Evolutionary conservation across 2,329 filamentous ascomycete species (phyloP).

Genomic region (Fusarium hainanense): DNA sequence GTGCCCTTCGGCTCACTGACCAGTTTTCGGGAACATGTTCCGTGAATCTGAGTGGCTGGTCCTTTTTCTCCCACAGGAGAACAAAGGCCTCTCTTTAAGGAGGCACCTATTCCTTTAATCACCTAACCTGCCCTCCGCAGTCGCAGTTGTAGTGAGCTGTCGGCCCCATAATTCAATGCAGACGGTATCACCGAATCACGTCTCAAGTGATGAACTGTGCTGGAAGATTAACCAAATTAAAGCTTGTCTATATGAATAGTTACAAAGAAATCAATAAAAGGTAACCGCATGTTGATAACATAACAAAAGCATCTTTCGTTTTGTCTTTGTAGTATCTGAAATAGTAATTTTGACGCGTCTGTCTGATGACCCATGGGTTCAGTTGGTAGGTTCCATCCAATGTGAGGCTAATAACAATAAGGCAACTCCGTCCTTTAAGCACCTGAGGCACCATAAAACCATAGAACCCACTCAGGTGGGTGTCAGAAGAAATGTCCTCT

Average conservation of each 20-base stretch:
- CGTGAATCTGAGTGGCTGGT: slow-evolving; percentile 38
- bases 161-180: slow-evolving; percentile 15
- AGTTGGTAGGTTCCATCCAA: neutral
- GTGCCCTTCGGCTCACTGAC: slow-evolving; percentile 29
- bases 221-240: neutral
- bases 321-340: neutral
- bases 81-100: slow-evolving; percentile 18
- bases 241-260: neutral
- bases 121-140: slow-evolving; percentile 1
- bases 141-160: neutral
- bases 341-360: neutral
- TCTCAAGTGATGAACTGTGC: neutral
- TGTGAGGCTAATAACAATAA: neutral
- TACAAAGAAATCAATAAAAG: neutral
- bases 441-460: slow-evolving; percentile 15
- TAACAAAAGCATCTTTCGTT: neutral
- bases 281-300: neutral
- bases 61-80: neutral
- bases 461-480: too few relatives aligned
- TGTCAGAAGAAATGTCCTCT: too few relatives aligned
- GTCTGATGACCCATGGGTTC: neutral
- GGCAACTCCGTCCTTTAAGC: neutral
- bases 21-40: slow-evolving; percentile 25
- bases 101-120: neutral
- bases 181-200: slow-evolving; percentile 27